A percentile compares a stretch with the other conserved stretches of the same genome.
Conservation (phyloP, 768 basidiomycete species). For the Xerocomus spinulosus region DNA sequence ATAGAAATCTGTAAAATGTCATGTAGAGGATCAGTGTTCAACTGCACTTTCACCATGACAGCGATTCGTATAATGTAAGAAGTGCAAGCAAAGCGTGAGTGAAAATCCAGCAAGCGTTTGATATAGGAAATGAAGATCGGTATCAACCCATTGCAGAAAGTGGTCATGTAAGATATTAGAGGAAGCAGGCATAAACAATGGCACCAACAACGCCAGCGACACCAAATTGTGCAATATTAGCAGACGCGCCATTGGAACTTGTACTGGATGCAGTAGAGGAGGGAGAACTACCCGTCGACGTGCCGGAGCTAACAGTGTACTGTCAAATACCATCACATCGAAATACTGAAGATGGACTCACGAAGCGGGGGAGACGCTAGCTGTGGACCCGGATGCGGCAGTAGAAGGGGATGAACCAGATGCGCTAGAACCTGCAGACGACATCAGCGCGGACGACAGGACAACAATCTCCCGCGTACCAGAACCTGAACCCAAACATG, state of each 20-base stretch:
- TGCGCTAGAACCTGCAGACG: slow-evolving; percentile 12
- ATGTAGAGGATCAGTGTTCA: neutral
- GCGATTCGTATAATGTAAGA: slow-evolving; percentile 13
- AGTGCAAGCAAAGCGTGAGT: slow-evolving; percentile 6
- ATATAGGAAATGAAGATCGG: slow-evolving; percentile 13
- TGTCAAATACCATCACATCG: slow-evolving; percentile 10
- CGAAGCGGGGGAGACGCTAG: slow-evolving; percentile 7
- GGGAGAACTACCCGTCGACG: slow-evolving; percentile 4
- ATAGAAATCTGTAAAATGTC: neutral
- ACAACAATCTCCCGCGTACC: slow-evolving; percentile 18
- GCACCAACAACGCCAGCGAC: slow-evolving; percentile 36
- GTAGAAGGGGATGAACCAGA: slow-evolving; percentile 2
- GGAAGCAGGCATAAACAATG: slow-evolving; percentile 36
- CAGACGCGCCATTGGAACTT: slow-evolving; percentile 32
- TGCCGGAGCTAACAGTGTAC: neutral
- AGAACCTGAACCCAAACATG: slow-evolving; percentile 32
- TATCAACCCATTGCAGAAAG: slow-evolving; percentile 14
- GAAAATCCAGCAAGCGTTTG: slow-evolving; percentile 13
- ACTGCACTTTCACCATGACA: slow-evolving; percentile 1
- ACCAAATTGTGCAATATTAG: slow-evolving; percentile 41
- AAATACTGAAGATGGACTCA: slow-evolving; percentile 10
- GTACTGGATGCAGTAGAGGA: slow-evolving; percentile 27
- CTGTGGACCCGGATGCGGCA: neutral
- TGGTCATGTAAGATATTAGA: slow-evolving; percentile 20
- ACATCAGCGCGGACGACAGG: slow-evolving; percentile 13